Evolutionary conservation across 306 rosid species (phyloP).

Genomic region (Carpinus fangiana): DNA sequence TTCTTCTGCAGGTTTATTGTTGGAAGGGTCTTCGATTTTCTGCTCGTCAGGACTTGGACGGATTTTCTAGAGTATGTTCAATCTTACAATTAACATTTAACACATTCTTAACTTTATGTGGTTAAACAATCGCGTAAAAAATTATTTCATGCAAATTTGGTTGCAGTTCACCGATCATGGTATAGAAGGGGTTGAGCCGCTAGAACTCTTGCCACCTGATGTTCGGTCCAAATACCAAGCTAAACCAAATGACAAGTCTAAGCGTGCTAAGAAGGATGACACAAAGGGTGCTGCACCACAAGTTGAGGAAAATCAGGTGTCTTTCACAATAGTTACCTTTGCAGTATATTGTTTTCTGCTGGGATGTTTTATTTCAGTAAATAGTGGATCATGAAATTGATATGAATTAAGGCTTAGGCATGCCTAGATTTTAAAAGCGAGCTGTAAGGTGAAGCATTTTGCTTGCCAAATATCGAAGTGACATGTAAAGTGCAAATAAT

Average conservation of each 20-base stretch:
- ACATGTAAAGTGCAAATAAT: no score
- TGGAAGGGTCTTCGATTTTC: constrained; percentile 97
- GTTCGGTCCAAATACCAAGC: constrained; percentile 79
- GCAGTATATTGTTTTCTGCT: constrained; percentile 2
- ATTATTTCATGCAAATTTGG: constrained; percentile 14
- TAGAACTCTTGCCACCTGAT: constrained; percentile 86
- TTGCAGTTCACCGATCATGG: constrained; percentile 91
- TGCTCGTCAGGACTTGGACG: constrained; percentile 97
- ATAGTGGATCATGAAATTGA: background rate
- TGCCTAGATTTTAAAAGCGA: background rate
- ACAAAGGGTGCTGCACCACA: constrained; percentile 61
- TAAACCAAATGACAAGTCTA: constrained; percentile 76
- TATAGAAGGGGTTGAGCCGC: constrained; percentile 88
- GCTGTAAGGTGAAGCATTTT: background rate
- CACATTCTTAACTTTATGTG: background rate
- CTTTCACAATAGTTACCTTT: constrained; percentile 26
- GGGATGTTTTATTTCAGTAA: background rate
- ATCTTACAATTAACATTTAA: background rate
- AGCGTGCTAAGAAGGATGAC: constrained; percentile 88
- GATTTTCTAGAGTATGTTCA: constrained; percentile 76
- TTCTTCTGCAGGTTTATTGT: constrained; percentile 81
- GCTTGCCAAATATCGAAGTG: background rate
- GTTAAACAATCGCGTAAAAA: background rate
- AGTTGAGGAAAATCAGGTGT: constrained; percentile 85
- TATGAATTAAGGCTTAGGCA: background rate